A percentile compares a stretch with the other conserved stretches of the same genome.
Conservation (phyloP, 768 basidiomycete genomes). For the Fomitopsis pulvina region DNA sequence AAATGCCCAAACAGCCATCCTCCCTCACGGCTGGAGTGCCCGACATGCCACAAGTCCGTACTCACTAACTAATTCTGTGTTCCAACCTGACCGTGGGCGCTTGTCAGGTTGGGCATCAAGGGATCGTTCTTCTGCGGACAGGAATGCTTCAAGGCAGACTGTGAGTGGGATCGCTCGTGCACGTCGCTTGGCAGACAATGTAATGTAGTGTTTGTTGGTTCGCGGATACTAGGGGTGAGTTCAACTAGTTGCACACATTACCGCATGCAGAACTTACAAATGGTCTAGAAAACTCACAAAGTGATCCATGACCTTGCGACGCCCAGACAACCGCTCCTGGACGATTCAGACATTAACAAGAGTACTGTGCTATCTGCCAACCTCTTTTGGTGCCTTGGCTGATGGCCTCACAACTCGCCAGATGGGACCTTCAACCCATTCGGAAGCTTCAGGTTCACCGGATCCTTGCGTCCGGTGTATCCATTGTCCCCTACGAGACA, state of each 20-base stretch:
- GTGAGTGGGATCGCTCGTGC: slow-evolving; percentile 41
- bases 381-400: background rate
- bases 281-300: slow-evolving; percentile 73
- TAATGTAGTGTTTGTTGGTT: too few species aligned
- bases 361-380: slow-evolving; percentile 9
- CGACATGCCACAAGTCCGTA: slow-evolving; percentile 85
- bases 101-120: slow-evolving; percentile 62
- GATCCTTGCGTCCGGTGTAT: slow-evolving; percentile 74
- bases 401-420: slow-evolving; percentile 20
- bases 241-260: background rate
- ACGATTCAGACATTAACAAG: slow-evolving; percentile 21
- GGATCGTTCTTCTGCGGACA: slow-evolving; percentile 92
- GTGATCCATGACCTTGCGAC: slow-evolving; percentile 59
- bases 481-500: slow-evolving; percentile 74
- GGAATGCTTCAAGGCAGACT: slow-evolving; percentile 93
- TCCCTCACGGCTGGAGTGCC: slow-evolving; percentile 83
- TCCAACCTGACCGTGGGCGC: slow-evolving; percentile 9
- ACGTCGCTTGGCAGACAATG: background rate
- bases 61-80: slow-evolving; percentile 6
- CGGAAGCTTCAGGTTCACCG: slow-evolving; percentile 71
- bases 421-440: slow-evolving; percentile 81
- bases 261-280: background rate
- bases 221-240: slow-evolving; percentile 11
- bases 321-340: slow-evolving; percentile 20
- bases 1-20: slow-evolving; percentile 77